Base-by-base conservation (phyloP, 192 early-diverging fungal species). In the Chytriomyces hyalinus region DNA sequence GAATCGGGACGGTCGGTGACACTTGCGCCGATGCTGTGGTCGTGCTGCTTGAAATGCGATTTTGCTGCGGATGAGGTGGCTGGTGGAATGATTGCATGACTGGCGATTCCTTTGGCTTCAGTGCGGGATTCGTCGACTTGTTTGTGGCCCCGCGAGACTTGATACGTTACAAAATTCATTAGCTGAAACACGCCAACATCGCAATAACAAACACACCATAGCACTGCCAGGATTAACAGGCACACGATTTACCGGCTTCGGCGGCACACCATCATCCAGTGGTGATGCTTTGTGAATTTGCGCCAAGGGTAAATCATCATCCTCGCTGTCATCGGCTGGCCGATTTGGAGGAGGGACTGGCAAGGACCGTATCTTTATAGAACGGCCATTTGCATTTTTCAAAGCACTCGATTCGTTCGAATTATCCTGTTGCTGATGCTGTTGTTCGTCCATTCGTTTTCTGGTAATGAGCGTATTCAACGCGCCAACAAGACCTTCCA, bases 301-400 rank as follows among this genome's bases (percentile, higher is more conserved):
- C 4, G 60, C 72, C n/a, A 73, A 46, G 3, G 72, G 72, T 26
- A 63, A 15, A 46, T 73, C 72, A 46, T 73, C 72, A 0, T 63
- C 72, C 28, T 73, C 72, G 9, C 61, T 63, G 44, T 73, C 72
- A 0, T 15, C 4, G 43, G 36, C 45, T 8, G 20, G 11, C 36
- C 11, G 4, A 10, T n/a, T 20, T 10, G 50, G 4, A 4, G 15
- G 6, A n/a, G 20, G 11, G 4, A 46, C 13, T 46, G 17, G 4
- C 43, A 22, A 9, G 24, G 49, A 20, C 11, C 63, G n/a, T 15
- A 59, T 15, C 15, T n/a, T 59, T 22, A 59, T 22, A 1, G 57
- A 59, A n/a, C 13, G 66, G 36, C 36, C 5, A n/a, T 17, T 22
- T 20, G 49, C 44, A 0, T 57, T 11, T 46, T 47, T 24, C 46